A percentile compares a stretch with the other conserved stretches of the same genome.
Conservation (phyloP, 164 flowering plant species). For the Amborella trichopoda region DNA sequence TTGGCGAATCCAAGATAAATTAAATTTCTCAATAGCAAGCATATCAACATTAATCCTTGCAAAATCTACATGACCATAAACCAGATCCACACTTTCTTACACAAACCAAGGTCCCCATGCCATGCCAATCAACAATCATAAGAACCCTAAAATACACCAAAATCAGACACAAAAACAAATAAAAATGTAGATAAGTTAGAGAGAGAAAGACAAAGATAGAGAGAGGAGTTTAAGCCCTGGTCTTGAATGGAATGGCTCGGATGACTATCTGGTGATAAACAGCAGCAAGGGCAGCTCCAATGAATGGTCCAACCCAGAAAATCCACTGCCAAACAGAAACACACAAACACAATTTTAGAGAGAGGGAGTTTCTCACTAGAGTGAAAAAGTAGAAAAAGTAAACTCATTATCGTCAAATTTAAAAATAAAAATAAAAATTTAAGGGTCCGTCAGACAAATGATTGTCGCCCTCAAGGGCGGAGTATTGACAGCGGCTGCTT, state of each 20-base stretch:
- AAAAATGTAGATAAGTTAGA: no score
- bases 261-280: constrained; percentile 44
- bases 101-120: no score
- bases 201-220: no score
- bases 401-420: neutral
- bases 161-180: no score
- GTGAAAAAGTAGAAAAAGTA: neutral
- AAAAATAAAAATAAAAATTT: neutral
- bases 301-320: constrained; percentile 64
- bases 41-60: no score
- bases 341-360: neutral
- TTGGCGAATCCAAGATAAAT: no score
- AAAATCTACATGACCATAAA: no score
- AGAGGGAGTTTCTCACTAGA: neutral
- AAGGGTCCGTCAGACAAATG: neutral
- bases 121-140: no score
- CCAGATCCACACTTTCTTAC: no score
- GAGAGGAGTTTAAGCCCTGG: constrained; percentile 11
- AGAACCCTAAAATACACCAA: no score
- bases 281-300: constrained; percentile 54
- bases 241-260: constrained; percentile 53
- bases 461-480: neutral
- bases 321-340: constrained; percentile 24
- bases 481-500: neutral
- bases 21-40: no score